Base-by-base conservation (phyloP, 345 rosid species). In the Eucalyptus regnans region DNA sequence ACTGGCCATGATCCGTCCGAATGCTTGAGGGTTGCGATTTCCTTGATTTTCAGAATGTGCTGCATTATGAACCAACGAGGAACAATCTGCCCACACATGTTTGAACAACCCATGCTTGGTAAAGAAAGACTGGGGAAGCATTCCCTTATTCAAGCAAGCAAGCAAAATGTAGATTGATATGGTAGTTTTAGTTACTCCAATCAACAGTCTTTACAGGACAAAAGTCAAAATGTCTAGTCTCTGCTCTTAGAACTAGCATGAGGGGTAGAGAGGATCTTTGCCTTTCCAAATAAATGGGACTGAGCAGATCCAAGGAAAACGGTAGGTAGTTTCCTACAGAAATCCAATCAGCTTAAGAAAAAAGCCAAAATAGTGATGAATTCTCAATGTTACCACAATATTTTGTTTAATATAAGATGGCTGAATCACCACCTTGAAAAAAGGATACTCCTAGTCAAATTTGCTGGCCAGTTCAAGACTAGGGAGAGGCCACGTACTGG, bases 131-230 rank as follows among this genome's bases (percentile, higher is more conserved):
- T 37, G 37, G 37, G 37, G 37, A 37, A 37, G 37, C 37, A 37
- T 37, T 37, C 37, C 37, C 37, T 37, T 37, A 37, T 37, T 37
- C 37, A 68, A 17, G 80, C 41, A 33, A 68, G 80, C 43, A 1
- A 68, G 80, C 80, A 68, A 33, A 16, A 68, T 68, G 43, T 31
- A 68, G 43, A 16, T 29, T 12, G 33, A 33, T 5, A 68, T 8
- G 4, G 80, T 31, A 33, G 37, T 33, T 68, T 16, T 1, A 68
- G 80, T 17, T 0, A 31, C 80, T 33, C 23, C 0, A 13, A 50
- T 50, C 51, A 50, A 13, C 1, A 50, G 51, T 50, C 51, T 14
- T 50, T 0, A 0, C 0, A 2, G 17, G 51, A 0, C 51, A 50
- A 50, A 50, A 13, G 51, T 50, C 51, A 33, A 50, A 13, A 50